phyloP scores from a whole-genome alignment of 1,139 yeast genomes.

The Starmera stellimalicola region DNA sequence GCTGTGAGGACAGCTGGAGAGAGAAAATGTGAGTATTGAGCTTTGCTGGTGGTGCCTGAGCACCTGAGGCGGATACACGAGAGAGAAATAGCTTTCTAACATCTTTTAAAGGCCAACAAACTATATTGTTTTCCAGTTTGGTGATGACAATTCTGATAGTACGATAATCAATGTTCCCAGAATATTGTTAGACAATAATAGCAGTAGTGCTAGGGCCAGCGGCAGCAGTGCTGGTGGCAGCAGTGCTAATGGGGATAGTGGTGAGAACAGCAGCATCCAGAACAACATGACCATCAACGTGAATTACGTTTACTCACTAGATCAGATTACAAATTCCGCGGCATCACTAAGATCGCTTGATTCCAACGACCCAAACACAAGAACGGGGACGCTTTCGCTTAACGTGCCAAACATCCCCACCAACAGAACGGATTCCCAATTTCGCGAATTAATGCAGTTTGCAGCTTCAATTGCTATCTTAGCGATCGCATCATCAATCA shows the following conservation, averaged over 20 bases:
- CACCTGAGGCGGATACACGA: too few species aligned
- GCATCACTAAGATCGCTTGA: neutral
- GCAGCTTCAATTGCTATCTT: constrained; percentile 66
- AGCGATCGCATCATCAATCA: constrained; percentile 39
- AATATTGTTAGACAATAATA: neutral
- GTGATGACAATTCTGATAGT: neutral
- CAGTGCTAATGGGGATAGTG: neutral
- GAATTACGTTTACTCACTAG: constrained; percentile 23
- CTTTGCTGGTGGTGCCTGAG: too few species aligned
- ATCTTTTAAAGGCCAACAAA: neutral
- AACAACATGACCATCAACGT: constrained; percentile 29
- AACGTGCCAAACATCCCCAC: constrained; percentile 54
- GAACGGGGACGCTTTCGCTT: constrained; percentile 48
- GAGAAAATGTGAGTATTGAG: too few species aligned
- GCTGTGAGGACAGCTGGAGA: too few species aligned
- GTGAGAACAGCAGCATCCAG: constrained; percentile 1
- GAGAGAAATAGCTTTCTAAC: too few species aligned
- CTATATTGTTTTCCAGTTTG: constrained; percentile 1
- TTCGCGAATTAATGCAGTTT: constrained; percentile 46
- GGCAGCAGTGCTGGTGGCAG: neutral
- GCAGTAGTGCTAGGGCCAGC: neutral
- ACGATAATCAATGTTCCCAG: neutral
- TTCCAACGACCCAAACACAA: constrained; percentile 3
- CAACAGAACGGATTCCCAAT: constrained; percentile 19
- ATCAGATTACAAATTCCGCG: neutral